Base-by-base conservation (phyloP, 768 basidiomycete species). In the Suillus weaverae region DNA sequence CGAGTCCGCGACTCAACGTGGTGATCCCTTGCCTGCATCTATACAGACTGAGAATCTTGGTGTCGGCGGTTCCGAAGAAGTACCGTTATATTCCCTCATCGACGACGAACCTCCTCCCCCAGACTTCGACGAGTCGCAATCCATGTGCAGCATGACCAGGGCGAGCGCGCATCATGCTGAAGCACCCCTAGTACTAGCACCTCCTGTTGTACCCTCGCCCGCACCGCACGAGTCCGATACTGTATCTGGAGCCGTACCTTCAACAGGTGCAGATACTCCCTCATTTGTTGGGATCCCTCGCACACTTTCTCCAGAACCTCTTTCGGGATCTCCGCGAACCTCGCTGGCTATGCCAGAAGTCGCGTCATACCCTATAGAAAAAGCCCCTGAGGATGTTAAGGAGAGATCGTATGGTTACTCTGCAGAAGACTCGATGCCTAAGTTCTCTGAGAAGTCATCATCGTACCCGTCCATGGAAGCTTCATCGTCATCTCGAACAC, bases 91-190 rank as follows among this genome's bases (percentile, higher is more conserved):
- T 64, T 69, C 69, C 10, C 66, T 76, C 7, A 41, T 73, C 26
- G 70, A 73, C 22, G 70, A 74, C 3, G 62, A 68, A 38, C 63
- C 61, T 26, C 72, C 72, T 35, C 73, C 74, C 22, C 69, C 74
- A 36, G 66, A 70, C 5, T 73, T 76, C 33, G 66, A 67, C 26
- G 72, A 71, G 56, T 57, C 55, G 16, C 55, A 57, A 22, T 57
- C 56, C 26, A 30, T 39, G 38, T 11, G 56, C 38, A 26, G 16
- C 38, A 9, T 6, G 36, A 39, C 8, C 2, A 11, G 16, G 22
- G 22, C 38, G 26, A 57, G 56, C 26, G 6, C 9, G 9, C 18
- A 39, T 39, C 38, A 39, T 4, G 16, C 22, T 11, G 56, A 39
- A 57, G 16, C 26, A 20, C 20, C 32, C 32, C 3, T 30, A 57